Conservation (phyloP, 495 filamentous ascomycete species). For the Aspergillus hancockii region DNA sequence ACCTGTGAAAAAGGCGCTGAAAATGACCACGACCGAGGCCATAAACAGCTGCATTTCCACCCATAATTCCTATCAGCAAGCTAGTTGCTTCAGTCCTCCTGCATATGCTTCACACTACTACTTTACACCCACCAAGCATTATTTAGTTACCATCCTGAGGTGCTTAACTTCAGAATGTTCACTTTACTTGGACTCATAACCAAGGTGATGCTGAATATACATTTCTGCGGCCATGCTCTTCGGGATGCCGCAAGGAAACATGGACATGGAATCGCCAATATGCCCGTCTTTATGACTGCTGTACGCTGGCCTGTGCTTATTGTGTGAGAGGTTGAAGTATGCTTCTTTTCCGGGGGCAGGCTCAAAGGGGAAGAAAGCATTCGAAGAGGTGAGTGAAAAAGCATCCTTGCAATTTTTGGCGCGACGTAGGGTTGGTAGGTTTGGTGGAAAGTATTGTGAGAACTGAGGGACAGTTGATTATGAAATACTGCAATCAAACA, state of each 20-base stretch:
- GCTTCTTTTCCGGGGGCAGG: not conserved
- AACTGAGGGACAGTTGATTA: not conserved
- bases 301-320: not conserved
- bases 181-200: too few relatives aligned
- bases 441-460: not conserved
- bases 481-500: too few relatives aligned
- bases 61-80: too few relatives aligned
- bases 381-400: not conserved
- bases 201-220: too few relatives aligned
- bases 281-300: not conserved
- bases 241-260: not conserved
- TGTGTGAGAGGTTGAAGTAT: not conserved
- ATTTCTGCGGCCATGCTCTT: too few relatives aligned
- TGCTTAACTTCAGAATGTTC: too few relatives aligned
- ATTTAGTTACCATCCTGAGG: too few relatives aligned
- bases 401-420: not conserved
- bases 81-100: too few relatives aligned
- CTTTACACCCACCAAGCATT: too few relatives aligned
- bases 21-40: too few relatives aligned
- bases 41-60: too few relatives aligned
- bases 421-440: not conserved
- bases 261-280: not conserved
- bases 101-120: slow-evolving; percentile 1
- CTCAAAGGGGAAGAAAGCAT: not conserved
- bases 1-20: too few relatives aligned